Evolutionary conservation across 1,284 basidiomycete species (phyloP), one percentile per base, ranked within the genome.

Genomic region (Moesziomyces parantarcticus): DNA sequence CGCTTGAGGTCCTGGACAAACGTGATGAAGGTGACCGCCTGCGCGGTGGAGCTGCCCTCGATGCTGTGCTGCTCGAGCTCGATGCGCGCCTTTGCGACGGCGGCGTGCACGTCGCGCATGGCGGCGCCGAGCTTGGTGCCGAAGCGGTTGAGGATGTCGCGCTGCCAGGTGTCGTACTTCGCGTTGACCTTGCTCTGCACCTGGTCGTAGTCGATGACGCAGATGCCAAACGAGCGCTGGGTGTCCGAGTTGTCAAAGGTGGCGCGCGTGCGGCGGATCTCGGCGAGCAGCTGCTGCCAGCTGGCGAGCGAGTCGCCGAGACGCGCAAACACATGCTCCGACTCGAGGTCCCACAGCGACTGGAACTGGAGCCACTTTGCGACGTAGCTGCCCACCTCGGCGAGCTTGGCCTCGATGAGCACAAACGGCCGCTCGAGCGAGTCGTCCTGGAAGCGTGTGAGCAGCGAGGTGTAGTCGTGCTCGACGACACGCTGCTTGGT

Each of bases 361-460:
- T 99, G 97, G 89, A 99, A 99, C 82, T 96, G 94, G 0, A 98
- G 89, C 96, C 97, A 99, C 86, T 97, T 97, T 71, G 88, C 91
- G 51, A 98, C 94, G 84, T 99, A 99, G 44, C 91, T 90, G 75
- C 89, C 90, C 54, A 99, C 88, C 68, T 92, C 90, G 62, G 90
- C 89, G 9, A 97, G 89, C 85, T 97, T 97, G 78, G 86, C 86
- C 85, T 98, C 94, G 79, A 99, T 91, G 18, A 97, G 87, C 0
- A 88, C 85, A 80, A 99, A 94, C 0, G 96, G 94, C 43, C 89
- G 89, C 76, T 91, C 88, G 7, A 99, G 88, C 0, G 90, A 90
- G 48, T 89, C 87, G 47, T 89, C 87, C 26, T 88, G 85, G 84
- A 97, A 90, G 57, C 87, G 88, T 2, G 90, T 91, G 42, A 97